Evolutionary conservation across 208 protist species (phyloP), one percentile per base, ranked within the genome.

Genomic region (Crithidia expoeki): DNA sequence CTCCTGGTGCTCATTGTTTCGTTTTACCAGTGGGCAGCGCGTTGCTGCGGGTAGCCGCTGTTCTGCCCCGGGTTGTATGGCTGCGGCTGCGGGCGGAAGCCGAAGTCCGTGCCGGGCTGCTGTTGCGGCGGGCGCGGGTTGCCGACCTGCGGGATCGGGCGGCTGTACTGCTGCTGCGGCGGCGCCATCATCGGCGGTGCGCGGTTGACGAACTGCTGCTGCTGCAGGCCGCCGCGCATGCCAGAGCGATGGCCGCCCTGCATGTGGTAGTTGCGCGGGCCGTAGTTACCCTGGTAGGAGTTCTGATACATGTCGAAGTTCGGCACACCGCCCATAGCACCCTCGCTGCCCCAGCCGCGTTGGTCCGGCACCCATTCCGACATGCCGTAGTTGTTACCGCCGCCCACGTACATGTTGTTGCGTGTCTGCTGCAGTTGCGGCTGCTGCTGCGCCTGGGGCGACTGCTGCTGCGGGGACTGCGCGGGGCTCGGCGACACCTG

Each of bases 101-200:
- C n/a, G 30, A 70, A 66, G 38, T 72, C 68, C 66, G 65, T 64
- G 30, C 51, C 51, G 16, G 50, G 30, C 63, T 69, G 63, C 63
- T 58, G 63, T 52, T 61, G 66, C 66, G 49, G 65, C 52, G 63
- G 57, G 49, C 63, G 72, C 12, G 52, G 7, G n/a, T 56, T 57
- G 32, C 61, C 61, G 33, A 55, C 50, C 17, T 51, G 70, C 14
- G 61, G 59, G 52, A 68, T 68, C 25, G 40, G 28, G 49, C 72
- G 72, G 59, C 44, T 61, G 57, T 69, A 72, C n/a, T n/a, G n/a
- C 56, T 72, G 66, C 49, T 55, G 46, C 65, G 51, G 58, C 19
- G 38, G 65, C n/a, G 61, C 25, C 72, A 57, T 83, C 80, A 78
- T 87, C 55, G 50, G 74, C 63, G 23, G 66, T 38, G 36, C 61